Base-by-base conservation (phyloP, 441 rosid species). In the Croton setiger region DNA sequence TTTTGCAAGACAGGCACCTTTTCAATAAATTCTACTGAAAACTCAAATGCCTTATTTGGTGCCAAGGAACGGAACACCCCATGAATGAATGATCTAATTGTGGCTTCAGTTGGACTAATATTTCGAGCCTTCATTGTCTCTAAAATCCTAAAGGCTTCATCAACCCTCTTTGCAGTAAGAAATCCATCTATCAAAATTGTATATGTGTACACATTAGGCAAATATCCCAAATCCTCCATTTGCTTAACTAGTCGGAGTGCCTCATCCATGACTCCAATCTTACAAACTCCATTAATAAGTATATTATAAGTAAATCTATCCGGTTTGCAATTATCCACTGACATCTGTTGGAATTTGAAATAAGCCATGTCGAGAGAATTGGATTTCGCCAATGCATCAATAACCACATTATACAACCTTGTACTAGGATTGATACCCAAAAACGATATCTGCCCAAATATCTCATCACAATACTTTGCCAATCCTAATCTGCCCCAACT, bases 401-500 rank as follows among this genome's bases (percentile, higher is more conserved):
- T 88, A 15, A 87, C 86, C 0, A 93, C 96, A 68, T 91, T 93
- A 60, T 91, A 91, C 72, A 93, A 72, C 83, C 97, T 86, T 14
- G 98, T 89, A 49, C 82, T 87, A 39, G 91, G 92, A 77, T 56
- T 73, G 54, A 93, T 77, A 60, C 93, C 98, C 74, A 93, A 78
- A 79, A 84, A 84, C 0, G 89, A 91, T 58, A 91, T 81, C 81
- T 91, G 94, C 62, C 87, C 93, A 71, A 91, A 91, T 55, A 91
- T 81, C 66, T 93, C 97, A 68, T 76, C 76, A 78, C 96, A 88
- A 74, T 91, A 93, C 57, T 86, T 89, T n/a, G 93, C 90, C 78
- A 91, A 82, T 47, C 97, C 98, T 72, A 89, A 77, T 68, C 81
- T 89, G 4, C 98, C 98, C 98, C 98, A 93, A 71, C 93, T 87